Conservation (phyloP, 768 basidiomycete species). For the Tephrocybe sp. region DNA sequence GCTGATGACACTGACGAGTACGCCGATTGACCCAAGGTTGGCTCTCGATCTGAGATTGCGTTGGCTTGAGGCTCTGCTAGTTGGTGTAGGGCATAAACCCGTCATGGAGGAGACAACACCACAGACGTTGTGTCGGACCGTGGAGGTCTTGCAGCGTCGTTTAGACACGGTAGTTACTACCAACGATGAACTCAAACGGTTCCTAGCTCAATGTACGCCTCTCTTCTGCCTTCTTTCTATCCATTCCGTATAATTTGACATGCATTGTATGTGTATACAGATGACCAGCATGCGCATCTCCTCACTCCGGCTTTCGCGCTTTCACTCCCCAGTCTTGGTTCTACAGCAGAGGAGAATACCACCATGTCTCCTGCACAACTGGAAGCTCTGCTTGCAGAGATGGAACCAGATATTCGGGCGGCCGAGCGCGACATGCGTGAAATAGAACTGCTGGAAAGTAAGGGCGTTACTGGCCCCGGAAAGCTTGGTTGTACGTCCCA, state of each 20-base stretch:
- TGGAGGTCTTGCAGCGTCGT: constrained; percentile 57
- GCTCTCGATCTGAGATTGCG: constrained; percentile 74
- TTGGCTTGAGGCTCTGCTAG: constrained; percentile 76
- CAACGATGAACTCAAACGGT: constrained; percentile 71
- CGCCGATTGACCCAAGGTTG: constrained; percentile 56
- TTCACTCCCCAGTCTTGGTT: constrained; percentile 39
- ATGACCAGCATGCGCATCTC: constrained; percentile 73
- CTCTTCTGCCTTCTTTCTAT: not conserved
- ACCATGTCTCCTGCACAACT: constrained; percentile 67
- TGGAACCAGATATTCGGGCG: constrained; percentile 81
- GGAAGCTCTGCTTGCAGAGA: constrained; percentile 68
- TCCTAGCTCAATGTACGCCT: constrained; percentile 75
- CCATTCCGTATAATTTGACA: not conserved
- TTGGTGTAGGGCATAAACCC: constrained; percentile 49
- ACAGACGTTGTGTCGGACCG: constrained; percentile 53
- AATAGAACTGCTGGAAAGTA: constrained; percentile 66
- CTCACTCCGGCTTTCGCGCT: constrained; percentile 76
- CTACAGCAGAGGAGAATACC: constrained; percentile 41
- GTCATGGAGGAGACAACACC: constrained; percentile 40
- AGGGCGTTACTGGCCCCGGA: constrained; percentile 70
- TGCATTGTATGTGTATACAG: constrained; percentile 42
- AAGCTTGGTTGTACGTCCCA: constrained; percentile 53
- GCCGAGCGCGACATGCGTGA: constrained; percentile 82
- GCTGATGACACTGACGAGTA: constrained; percentile 14
- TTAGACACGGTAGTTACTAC: constrained; percentile 57